Conservation (phyloP, 176 grass and related monocot genomes). For the Rhynchospora tenuis region DNA sequence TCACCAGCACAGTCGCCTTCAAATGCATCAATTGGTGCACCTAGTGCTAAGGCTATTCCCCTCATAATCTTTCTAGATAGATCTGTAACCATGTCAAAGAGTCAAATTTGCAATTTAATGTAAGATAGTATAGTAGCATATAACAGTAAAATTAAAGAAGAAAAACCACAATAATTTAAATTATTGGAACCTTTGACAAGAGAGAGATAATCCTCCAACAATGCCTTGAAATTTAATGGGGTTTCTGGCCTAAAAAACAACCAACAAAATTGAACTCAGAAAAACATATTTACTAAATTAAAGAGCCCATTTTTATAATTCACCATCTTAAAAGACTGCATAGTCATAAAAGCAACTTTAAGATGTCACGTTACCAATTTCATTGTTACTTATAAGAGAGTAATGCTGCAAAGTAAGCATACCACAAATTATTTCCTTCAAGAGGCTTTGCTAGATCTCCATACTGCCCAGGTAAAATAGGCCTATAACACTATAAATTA, state of each 20-base stretch:
- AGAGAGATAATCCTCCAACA: constrained; percentile 63
- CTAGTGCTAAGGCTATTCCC: constrained; percentile 85
- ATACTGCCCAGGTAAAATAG: constrained; percentile 53
- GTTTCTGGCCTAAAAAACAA: constrained; percentile 52
- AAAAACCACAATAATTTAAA: constrained; percentile 5
- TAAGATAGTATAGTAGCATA: constrained; percentile 12
- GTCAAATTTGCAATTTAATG: not conserved
- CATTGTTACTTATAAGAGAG: not conserved
- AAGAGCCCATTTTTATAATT: not conserved
- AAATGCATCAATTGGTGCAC: constrained; percentile 60
- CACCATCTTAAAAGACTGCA: not conserved
- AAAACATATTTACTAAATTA: not conserved
- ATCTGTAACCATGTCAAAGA: constrained; percentile 32
- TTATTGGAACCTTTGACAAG: constrained; percentile 50
- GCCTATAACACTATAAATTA: constrained; percentile 56
- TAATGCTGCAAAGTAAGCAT: constrained; percentile 10
- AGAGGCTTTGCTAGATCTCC: constrained; percentile 75
- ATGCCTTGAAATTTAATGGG: constrained; percentile 62
- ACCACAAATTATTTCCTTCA: constrained; percentile 91
- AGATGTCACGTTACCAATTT: not conserved
- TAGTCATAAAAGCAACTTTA: not conserved
- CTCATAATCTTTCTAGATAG: constrained; percentile 93
- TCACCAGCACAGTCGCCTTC: constrained; percentile 56
- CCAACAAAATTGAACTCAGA: constrained; percentile 13
- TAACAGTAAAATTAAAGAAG: not conserved